A percentile compares a stretch with the other conserved stretches of the same genome.
phyloP scores from a whole-genome alignment of 805 yeast species.

The Candida coquimbonensis region DNA sequence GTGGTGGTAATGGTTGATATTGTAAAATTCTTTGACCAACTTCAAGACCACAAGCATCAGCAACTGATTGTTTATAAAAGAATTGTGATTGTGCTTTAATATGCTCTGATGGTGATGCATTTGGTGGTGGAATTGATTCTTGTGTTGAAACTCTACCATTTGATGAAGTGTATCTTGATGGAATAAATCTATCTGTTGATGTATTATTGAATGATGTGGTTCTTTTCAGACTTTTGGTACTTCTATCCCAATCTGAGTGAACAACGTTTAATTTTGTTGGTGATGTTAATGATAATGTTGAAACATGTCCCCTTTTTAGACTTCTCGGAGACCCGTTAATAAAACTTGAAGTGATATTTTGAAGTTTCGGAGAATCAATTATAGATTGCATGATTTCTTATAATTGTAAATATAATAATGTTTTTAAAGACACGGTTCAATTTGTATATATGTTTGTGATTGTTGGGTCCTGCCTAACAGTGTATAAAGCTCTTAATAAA shows the following conservation, averaged over 20 bases:
- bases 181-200: conserved; percentile 51
- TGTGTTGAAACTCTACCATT: conserved; percentile 38
- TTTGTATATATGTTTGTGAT: neutral
- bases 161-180: conserved; percentile 44
- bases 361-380: conserved; percentile 17
- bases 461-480: conserved; percentile 9
- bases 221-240: conserved; percentile 16
- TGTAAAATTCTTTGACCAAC: conserved; percentile 77
- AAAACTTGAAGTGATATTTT: conserved; percentile 6
- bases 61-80: conserved; percentile 72
- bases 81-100: conserved; percentile 35
- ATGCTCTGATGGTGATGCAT: conserved; percentile 39
- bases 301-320: conserved; percentile 19
- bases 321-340: conserved; percentile 13
- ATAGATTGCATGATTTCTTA: neutral
- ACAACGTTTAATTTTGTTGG: conserved; percentile 42
- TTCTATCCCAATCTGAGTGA: conserved; percentile 30
- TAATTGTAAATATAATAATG: neutral
- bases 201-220: conserved; percentile 19
- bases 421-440: neutral
- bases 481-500: neutral
- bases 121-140: conserved; percentile 34
- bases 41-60: conserved; percentile 89
- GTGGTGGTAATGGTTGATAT: conserved; percentile 84
- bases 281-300: conserved; percentile 35